Percentiles rank a stretch among this genome's conserved stretches.
phyloP scores from a whole-genome alignment of 2,329 filamentous ascomycete genomes.

The Alternaria triticimaculans region DNA sequence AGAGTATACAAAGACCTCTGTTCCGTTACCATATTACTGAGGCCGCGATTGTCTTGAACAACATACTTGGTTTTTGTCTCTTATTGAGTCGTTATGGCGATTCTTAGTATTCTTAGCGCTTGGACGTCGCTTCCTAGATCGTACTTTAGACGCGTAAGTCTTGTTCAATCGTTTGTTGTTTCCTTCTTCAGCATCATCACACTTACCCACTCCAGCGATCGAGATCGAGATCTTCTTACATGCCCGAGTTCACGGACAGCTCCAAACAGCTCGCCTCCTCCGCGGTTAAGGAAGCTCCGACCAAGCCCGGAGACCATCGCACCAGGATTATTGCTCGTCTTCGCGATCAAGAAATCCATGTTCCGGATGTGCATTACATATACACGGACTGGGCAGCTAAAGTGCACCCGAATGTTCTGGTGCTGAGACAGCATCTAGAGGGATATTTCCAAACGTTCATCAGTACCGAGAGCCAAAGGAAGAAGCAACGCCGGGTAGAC shows the following conservation, averaged over 20 bases:
- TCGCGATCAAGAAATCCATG: slow-evolving; percentile 9
- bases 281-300: neutral
- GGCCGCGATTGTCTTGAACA: neutral
- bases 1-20: neutral
- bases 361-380: slow-evolving; percentile 9
- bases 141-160: slow-evolving; percentile 1
- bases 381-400: slow-evolving; percentile 9
- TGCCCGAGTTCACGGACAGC: neutral
- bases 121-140: neutral
- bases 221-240: neutral
- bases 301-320: neutral
- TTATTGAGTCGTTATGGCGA: neutral
- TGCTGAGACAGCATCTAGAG: slow-evolving; percentile 6
- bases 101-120: neutral
- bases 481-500: slow-evolving; percentile 11
- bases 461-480: slow-evolving; percentile 5
- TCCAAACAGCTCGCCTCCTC: neutral
- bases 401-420: slow-evolving; percentile 2
- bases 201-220: neutral
- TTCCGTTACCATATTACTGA: neutral
- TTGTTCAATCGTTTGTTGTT: neutral
- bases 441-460: slow-evolving; percentile 7
- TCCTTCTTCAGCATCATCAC: neutral
- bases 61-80: neutral
- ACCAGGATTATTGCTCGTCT: slow-evolving; percentile 4